Evolutionary conservation across 2,329 filamentous ascomycete species (phyloP).

Genomic region (Coleophoma cylindrospora): DNA sequence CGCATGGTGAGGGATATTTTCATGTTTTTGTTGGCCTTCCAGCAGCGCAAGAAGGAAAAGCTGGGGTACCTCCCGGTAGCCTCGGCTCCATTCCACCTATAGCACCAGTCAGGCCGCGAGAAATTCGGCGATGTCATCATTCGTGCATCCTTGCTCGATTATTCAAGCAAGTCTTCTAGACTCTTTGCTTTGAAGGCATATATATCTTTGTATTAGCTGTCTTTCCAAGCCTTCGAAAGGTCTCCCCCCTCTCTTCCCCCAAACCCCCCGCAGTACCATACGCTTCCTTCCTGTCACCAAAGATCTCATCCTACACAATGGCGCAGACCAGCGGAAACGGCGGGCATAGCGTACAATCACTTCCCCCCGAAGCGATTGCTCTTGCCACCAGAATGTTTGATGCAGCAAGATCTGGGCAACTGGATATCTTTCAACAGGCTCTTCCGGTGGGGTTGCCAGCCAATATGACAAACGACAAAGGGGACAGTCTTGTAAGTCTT

Average conservation of each 20-base stretch:
- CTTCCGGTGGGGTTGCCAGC: conserved; percentile 59
- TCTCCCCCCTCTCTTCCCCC: no score
- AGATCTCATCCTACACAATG: not conserved
- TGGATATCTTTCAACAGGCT: conserved; percentile 55
- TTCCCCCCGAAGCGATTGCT: conserved; percentile 61
- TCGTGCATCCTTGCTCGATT: not conserved
- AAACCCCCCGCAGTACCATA: no score
- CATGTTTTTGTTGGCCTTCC: not conserved
- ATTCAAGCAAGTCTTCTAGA: not conserved
- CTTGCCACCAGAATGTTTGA: conserved; percentile 65
- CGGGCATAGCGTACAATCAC: conserved; percentile 9
- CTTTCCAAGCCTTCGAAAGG: no score
- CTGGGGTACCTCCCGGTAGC: not conserved
- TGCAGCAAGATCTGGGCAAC: conserved; percentile 55
- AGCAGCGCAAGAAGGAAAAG: not conserved
- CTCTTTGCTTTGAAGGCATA: not conserved
- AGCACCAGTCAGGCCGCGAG: no score
- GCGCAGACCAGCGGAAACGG: not conserved
- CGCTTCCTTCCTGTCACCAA: not conserved
- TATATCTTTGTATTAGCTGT: not conserved
- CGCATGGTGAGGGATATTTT: conserved; percentile 3
- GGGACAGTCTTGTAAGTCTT: conserved; percentile 57
- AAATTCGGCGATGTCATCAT: not conserved
- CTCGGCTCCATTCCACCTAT: no score
- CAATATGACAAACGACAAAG: conserved; percentile 69